These are phyloP conservation scores for Pythium myriotylum DNA, from an alignment of 352 stramenopile species.

Conservation along the genomic window DNA sequence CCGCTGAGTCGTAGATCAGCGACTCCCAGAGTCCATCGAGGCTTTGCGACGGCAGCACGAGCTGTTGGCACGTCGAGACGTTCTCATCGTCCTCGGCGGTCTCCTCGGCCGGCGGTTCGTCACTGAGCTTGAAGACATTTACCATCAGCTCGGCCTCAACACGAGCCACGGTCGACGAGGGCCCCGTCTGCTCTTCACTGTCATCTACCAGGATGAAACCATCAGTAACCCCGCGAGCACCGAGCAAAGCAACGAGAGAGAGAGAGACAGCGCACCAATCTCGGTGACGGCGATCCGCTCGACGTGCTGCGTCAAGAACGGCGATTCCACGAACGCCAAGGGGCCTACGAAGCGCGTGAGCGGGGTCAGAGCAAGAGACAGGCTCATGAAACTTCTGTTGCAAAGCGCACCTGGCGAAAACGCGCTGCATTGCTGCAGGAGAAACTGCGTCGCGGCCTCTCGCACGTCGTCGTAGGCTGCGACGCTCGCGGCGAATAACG, in stretches of 20 bases:
- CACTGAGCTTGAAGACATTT: conserved; percentile 76
- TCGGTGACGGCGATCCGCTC: conserved; percentile 19
- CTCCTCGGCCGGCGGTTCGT: conserved; percentile 70
- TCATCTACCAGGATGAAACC: too few relatives aligned
- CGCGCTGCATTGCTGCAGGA: conserved; percentile 19
- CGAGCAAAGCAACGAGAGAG: neutral
- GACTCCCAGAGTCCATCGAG: conserved; percentile 83
- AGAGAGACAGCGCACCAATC: conserved; percentile 8
- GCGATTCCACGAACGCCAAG: conserved; percentile 1
- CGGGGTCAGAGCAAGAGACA: too few relatives aligned
- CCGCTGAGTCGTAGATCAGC: conserved; percentile 79
- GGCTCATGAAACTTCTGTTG: too few relatives aligned
- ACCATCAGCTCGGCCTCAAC: conserved; percentile 51
- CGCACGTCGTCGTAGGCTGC: conserved; percentile 41
- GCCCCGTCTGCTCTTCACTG: neutral
- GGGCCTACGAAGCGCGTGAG: conserved; percentile 3
- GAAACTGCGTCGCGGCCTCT: conserved; percentile 26
- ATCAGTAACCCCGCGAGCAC: too few relatives aligned
- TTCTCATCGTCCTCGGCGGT: conserved; percentile 81
- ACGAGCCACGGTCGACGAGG: conserved; percentile 20
- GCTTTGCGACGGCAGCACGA: conserved; percentile 60
- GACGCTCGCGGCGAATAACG: conserved; percentile 51
- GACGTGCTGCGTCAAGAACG: conserved; percentile 21
- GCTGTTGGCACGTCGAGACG: conserved; percentile 78
- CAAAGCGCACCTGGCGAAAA: conserved; percentile 39